Percentiles rank a stretch among this genome's conserved stretches.
These are phyloP conservation scores for Cadophora malorum DNA, from an alignment of 2,329 filamentous ascomycete genomes.

Conservation along the genomic window DNA sequence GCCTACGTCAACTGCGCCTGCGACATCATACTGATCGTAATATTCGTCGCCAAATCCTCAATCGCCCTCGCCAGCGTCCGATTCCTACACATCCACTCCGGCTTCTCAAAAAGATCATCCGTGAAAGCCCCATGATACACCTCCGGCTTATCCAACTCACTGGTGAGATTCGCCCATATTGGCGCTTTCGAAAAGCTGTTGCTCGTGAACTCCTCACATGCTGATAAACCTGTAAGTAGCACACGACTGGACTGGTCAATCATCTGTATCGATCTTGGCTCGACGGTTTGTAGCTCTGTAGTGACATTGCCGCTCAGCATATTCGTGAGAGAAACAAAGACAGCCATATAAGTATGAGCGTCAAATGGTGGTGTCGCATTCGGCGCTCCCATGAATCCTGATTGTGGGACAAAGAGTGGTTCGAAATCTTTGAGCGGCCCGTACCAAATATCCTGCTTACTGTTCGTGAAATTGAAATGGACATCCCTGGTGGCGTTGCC, in stretches of 20 bases:
- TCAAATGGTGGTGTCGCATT: neutral
- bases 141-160: neutral
- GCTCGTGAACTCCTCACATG: conserved; percentile 10
- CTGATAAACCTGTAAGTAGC: neutral
- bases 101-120: conserved; percentile 1
- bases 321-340: conserved; percentile 14
- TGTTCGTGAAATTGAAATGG: conserved; percentile 16
- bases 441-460: conserved; percentile 11
- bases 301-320: conserved; percentile 16
- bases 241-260: conserved; percentile 9
- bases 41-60: conserved; percentile 24
- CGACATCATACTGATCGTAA: conserved; percentile 24
- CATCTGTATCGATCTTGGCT: neutral
- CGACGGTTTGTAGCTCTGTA: neutral
- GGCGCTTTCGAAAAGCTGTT: neutral
- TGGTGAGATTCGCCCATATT: neutral
- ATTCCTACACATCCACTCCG: conserved; percentile 21
- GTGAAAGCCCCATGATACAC: neutral
- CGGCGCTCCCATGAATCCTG: neutral
- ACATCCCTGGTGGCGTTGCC: conserved; percentile 21
- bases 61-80: conserved; percentile 12
- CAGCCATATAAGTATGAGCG: neutral
- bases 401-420: conserved; percentile 9
- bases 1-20: neutral
- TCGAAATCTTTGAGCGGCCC: conserved; percentile 12